Conservation (phyloP, 2,329 filamentous ascomycete genomes). For the Pezicula neosporulosa region DNA sequence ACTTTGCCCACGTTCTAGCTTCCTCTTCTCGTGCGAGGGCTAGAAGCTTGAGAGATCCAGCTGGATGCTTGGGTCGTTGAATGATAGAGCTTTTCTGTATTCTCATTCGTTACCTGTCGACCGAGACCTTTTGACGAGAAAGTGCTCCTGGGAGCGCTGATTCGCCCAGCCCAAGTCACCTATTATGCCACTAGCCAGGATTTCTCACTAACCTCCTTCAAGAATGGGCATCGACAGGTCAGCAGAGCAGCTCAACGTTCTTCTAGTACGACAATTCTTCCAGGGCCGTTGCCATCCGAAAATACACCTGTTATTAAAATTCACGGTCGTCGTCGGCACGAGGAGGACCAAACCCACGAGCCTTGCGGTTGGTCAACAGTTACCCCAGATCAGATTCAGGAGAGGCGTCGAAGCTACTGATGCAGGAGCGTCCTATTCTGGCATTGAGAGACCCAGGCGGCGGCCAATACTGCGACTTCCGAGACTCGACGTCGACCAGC, state of each 20-base stretch:
- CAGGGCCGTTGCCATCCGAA: constrained; percentile 8
- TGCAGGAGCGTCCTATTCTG: constrained; percentile 29
- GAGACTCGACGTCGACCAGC: constrained; percentile 8
- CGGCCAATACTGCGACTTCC: constrained; percentile 20
- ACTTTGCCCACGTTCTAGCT: not conserved
- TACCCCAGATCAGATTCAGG: constrained; percentile 18
- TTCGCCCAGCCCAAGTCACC: constrained; percentile 19
- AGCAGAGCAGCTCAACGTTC: constrained; percentile 17
- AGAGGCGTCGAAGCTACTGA: constrained; percentile 24
- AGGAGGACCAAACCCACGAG: constrained; percentile 8
- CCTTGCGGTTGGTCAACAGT: constrained; percentile 17
- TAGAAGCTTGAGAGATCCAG: not conserved
- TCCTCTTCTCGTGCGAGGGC: not conserved
- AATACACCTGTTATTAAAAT: constrained; percentile 10
- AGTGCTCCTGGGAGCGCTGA: constrained; percentile 6
- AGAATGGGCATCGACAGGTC: constrained; percentile 25
- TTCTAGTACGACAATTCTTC: constrained; percentile 11
- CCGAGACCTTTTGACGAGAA: not conserved
- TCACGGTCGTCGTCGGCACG: constrained; percentile 7
- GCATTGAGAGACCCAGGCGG: constrained; percentile 13
- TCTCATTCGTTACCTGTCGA: not conserved
- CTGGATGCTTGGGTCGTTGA: not conserved
- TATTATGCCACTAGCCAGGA: constrained; percentile 10
- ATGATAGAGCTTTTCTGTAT: not conserved
- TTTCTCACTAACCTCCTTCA: constrained; percentile 7